Evolutionary conservation across 306 rosid genomes (phyloP).

Genomic region (Betula pendula): DNA sequence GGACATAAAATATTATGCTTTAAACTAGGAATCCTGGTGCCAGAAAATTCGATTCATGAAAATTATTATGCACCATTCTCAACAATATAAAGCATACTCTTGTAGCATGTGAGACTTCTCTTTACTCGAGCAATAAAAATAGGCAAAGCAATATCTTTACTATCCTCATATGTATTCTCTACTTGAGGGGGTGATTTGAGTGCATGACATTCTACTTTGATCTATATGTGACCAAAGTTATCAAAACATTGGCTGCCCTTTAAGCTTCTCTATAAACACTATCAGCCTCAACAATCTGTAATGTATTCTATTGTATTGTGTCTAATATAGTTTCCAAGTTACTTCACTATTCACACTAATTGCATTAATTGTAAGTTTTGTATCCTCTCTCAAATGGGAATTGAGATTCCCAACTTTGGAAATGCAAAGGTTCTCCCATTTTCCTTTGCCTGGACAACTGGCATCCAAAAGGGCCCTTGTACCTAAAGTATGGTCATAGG

Average conservation of each 20-base stretch:
- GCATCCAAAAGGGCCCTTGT: neutral
- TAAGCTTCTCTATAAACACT: no score
- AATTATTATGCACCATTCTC: neutral
- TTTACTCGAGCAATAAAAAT: neutral
- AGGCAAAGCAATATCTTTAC: no score
- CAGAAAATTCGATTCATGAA: neutral
- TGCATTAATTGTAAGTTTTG: neutral
- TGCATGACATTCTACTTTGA: no score
- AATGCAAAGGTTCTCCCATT: neutral
- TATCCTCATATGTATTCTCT: no score
- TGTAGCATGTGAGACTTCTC: neutral
- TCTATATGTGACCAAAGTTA: no score
- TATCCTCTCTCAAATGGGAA: neutral
- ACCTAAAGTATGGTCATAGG: neutral
- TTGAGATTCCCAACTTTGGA: no score
- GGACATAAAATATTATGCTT: neutral
- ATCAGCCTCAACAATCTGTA: neutral
- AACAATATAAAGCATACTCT: no score
- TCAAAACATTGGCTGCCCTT: no score
- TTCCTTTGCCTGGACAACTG: neutral
- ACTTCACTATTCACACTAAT: neutral
- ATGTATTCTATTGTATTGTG: no score
- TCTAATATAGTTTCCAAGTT: neutral
- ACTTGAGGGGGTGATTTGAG: no score
- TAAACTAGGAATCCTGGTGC: no score